These are phyloP conservation scores for Ceratobasidium sp. DNA, from an alignment of 1,284 basidiomycete genomes.

Conservation along the genomic window DNA sequence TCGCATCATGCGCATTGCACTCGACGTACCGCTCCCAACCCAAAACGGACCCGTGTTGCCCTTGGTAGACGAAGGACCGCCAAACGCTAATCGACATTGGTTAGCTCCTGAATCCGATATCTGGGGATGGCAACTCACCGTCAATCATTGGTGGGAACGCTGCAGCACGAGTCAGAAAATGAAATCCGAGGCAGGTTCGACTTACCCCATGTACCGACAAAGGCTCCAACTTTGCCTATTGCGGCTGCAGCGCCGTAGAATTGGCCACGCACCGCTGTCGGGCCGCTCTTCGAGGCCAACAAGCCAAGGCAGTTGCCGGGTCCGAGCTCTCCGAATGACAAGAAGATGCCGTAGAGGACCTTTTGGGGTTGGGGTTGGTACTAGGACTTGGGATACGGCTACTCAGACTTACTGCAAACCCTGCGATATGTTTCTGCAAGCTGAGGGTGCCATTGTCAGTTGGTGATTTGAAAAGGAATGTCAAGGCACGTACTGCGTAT, in stretches of 20 bases:
- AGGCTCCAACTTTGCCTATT: constrained; percentile 90
- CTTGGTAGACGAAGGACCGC: constrained; percentile 62
- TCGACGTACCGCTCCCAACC: constrained; percentile 71
- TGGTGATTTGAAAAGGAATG: constrained; percentile 49
- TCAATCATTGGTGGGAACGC: constrained; percentile 78
- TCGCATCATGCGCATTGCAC: neutral
- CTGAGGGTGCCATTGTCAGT: constrained; percentile 52
- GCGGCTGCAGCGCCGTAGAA: constrained; percentile 90
- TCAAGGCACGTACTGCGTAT: constrained; percentile 62
- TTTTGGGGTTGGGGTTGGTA: constrained; percentile 51
- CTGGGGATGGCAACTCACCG: constrained; percentile 56
- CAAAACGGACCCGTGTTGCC: constrained; percentile 87
- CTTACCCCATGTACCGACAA: constrained; percentile 82
- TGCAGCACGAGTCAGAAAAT: constrained; percentile 52
- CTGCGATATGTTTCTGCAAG: constrained; percentile 74
- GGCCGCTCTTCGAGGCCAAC: constrained; percentile 83
- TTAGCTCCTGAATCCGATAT: constrained; percentile 11
- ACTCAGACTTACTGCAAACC: constrained; percentile 72
- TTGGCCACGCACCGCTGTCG: constrained; percentile 87
- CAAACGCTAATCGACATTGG: constrained; percentile 65
- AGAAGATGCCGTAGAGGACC: constrained; percentile 91
- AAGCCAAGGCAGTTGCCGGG: constrained; percentile 86
- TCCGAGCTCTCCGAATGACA: constrained; percentile 82
- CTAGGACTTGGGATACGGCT: neutral
- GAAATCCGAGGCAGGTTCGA: constrained; percentile 44